Conservation (phyloP, 495 filamentous ascomycete species). For the Lichina pygmaea region DNA sequence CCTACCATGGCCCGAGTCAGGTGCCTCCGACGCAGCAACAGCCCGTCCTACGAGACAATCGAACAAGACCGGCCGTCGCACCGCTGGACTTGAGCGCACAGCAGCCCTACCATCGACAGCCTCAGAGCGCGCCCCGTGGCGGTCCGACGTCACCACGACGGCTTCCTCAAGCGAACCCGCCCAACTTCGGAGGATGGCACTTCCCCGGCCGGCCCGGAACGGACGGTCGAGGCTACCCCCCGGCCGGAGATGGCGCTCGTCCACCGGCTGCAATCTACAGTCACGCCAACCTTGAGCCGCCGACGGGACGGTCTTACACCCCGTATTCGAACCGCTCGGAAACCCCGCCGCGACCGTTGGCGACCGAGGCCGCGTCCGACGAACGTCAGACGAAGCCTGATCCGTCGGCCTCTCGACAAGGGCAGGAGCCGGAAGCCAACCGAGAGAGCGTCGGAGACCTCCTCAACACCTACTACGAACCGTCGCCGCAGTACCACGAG, state of each 20-base stretch:
- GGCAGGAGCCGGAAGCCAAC: neutral
- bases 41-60: neutral
- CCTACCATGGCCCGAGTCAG: too few relatives aligned
- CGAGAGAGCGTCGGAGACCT: conserved; percentile 1
- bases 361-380: neutral
- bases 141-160: neutral
- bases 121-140: neutral
- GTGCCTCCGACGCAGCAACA: too few relatives aligned
- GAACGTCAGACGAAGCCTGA: neutral
- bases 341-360: neutral
- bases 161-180: neutral
- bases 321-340: neutral
- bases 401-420: neutral
- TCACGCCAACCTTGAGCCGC: neutral
- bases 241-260: neutral
- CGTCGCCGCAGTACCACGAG: neutral
- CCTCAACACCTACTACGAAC: neutral
- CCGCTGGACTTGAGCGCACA: neutral
- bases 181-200: neutral
- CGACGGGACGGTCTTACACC: neutral
- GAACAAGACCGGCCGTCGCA: neutral
- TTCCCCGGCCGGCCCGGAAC: neutral
- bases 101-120: neutral
- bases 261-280: neutral
- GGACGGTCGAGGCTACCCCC: neutral